phyloP scores from a whole-genome alignment of 148 eudicot species.

The Chenopodium berlandieri region DNA sequence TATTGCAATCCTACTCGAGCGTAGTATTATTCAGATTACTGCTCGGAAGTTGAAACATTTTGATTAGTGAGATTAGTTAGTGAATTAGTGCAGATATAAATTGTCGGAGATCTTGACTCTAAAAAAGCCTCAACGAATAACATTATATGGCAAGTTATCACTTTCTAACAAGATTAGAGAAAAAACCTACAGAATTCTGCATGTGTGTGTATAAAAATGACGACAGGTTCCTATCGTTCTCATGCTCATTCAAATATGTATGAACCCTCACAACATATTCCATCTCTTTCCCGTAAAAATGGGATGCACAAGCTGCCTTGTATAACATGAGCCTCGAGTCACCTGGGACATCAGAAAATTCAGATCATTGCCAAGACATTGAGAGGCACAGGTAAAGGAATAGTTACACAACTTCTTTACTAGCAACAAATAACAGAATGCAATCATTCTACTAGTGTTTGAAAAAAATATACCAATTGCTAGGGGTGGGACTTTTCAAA shows the following conservation, averaged over 20 bases:
- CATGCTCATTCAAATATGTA: constrained; percentile 25
- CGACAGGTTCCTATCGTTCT: constrained; percentile 31
- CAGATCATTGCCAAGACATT: neutral
- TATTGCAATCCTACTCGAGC: too few relatives aligned
- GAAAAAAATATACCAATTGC: too few relatives aligned
- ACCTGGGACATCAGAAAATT: constrained; percentile 41
- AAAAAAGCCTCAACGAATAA: neutral
- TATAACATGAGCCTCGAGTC: constrained; percentile 53
- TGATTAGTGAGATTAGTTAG: neutral
- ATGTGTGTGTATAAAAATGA: constrained; percentile 42
- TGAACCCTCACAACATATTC: constrained; percentile 53
- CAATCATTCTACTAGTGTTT: too few relatives aligned
- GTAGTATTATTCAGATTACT: too few relatives aligned
- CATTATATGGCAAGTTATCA: neutral
- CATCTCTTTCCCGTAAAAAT: constrained; percentile 61
- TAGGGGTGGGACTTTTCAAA: too few relatives aligned
- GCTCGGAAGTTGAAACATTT: neutral
- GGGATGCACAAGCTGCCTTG: constrained; percentile 82
- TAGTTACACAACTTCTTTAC: too few relatives aligned
- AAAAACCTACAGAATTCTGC: constrained; percentile 51
- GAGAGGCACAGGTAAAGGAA: too few relatives aligned
- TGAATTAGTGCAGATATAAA: neutral
- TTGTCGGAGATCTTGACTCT: neutral
- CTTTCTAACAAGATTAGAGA: constrained; percentile 18
- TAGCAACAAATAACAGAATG: too few relatives aligned